Base-by-base conservation (phyloP, 306 rosid species). In the Inga leiocalycina region DNA sequence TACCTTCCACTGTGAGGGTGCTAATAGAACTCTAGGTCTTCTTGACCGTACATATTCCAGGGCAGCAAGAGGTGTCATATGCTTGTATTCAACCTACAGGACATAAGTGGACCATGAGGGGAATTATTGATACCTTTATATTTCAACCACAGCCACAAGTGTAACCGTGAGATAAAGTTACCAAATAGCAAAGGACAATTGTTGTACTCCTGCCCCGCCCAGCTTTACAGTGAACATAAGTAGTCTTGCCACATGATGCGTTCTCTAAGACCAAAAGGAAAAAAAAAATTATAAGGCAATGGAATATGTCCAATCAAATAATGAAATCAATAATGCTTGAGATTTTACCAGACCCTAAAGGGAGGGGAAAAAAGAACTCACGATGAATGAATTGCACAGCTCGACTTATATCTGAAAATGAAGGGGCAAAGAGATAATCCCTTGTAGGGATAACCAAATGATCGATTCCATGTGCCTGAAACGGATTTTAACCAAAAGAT, bases 121-220 rank as follows among this genome's bases (percentile, higher is more conserved):
- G 67, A 48, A 44, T 41, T 2, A 67, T 82, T 49, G 78, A 51
- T 2, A 51, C 77, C 61, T 67, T 6, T 17, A 56, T 56, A 75
- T 65, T 78, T 77, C 85, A 77, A 19, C 78, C 11, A 10, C 56
- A 41, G 71, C 65, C 13, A 43, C 62, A 61, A 80, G 43, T 64
- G 22, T 22, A 77, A 49, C 24, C 30, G 16, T 19, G 73, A 74
- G 43, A 65, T 35, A 69, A 73, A 61, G 65, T 86, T 92, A 96
- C 98, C 99, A 96, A 88, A 91, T 93, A 96, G 81, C 99, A 96
- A 57, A 96, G 99, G 82, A 96, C 97, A 76, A 96, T 88, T 75
- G 99, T 96, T 16, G 99, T 96, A 86, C 99, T 96, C 91, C 98
- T 91, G 62, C 99, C 99, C 11, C 98, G 88, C 70, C 99, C 99